Evolutionary conservation across 805 yeast genomes (phyloP).

Genomic region (Hermanozyma aechmeae): DNA sequence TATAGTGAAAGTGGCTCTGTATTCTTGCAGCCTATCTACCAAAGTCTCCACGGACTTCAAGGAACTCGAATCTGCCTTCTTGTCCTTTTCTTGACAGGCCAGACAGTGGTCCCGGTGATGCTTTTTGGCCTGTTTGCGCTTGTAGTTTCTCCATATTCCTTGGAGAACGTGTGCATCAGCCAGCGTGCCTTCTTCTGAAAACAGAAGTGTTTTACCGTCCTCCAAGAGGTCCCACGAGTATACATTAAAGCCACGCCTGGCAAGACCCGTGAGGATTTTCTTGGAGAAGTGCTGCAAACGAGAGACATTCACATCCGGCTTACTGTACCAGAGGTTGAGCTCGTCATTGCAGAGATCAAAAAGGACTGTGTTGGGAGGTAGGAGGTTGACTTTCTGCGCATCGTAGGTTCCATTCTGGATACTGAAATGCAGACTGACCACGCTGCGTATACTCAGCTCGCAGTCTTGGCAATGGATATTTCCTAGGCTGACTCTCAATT

Average conservation of each 20-base stretch:
- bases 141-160: slow-evolving; percentile 11
- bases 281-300: slow-evolving; percentile 12
- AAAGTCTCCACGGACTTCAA: slow-evolving; percentile 16
- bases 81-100: slow-evolving; percentile 24
- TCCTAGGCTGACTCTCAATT: slow-evolving; percentile 15
- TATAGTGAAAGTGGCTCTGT: slow-evolving; percentile 43
- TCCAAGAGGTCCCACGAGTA: slow-evolving; percentile 22
- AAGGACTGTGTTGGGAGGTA: slow-evolving; percentile 6
- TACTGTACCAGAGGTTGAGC: slow-evolving; percentile 15
- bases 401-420: background rate
- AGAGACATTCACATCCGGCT: slow-evolving; percentile 2
- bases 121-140: slow-evolving; percentile 9
- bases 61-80: slow-evolving; percentile 4
- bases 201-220: slow-evolving; percentile 8
- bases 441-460: slow-evolving; percentile 27
- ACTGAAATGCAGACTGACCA: no score
- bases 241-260: slow-evolving; percentile 28
- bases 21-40: slow-evolving; percentile 19
- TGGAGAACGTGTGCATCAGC: no score
- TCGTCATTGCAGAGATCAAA: slow-evolving; percentile 14
- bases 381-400: slow-evolving; percentile 2
- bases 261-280: slow-evolving; percentile 16
- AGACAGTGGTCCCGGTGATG: slow-evolving; percentile 34
- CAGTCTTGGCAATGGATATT: slow-evolving; percentile 54
- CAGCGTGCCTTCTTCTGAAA: no score